Conservation (phyloP, 1,139 yeast species). For the Scheffersomyces titani region DNA sequence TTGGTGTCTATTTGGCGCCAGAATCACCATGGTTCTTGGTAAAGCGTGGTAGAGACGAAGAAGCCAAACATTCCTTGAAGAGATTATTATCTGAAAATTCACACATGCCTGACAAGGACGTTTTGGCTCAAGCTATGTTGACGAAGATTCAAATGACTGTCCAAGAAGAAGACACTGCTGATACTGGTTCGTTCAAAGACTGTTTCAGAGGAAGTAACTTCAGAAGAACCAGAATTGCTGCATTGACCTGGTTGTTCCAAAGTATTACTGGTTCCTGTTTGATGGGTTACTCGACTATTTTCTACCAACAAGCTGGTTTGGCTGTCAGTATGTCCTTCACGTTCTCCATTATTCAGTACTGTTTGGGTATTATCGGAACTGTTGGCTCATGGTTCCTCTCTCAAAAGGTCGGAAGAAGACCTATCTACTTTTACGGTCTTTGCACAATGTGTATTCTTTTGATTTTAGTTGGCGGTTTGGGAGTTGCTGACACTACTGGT, state of each 20-base stretch:
- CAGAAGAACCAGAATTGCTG: constrained; percentile 58
- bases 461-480: constrained; percentile 46
- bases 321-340: constrained; percentile 40
- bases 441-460: constrained; percentile 35
- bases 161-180: constrained; percentile 41
- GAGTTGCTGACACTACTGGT: constrained; percentile 22
- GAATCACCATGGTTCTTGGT: constrained; percentile 49
- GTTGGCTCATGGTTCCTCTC: constrained; percentile 53
- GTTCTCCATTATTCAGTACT: constrained; percentile 46
- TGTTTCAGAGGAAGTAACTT: constrained; percentile 53
- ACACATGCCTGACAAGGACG: constrained; percentile 34
- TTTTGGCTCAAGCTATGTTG: constrained; percentile 42
- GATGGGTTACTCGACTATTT: constrained; percentile 58
- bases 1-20: constrained; percentile 41
- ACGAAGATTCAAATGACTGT: constrained; percentile 45
- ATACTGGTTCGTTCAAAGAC: constrained; percentile 37
- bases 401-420: constrained; percentile 49
- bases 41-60: constrained; percentile 31
- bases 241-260: constrained; percentile 51
- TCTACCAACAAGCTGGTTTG: constrained; percentile 54
- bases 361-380: constrained; percentile 54
- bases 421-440: constrained; percentile 48
- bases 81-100: constrained; percentile 36
- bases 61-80: constrained; percentile 36
- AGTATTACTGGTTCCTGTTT: constrained; percentile 53